A percentile compares a stretch with the other conserved stretches of the same genome.
Conservation (phyloP, 2,329 filamentous ascomycete species). For the Fusarium caatingaense region DNA sequence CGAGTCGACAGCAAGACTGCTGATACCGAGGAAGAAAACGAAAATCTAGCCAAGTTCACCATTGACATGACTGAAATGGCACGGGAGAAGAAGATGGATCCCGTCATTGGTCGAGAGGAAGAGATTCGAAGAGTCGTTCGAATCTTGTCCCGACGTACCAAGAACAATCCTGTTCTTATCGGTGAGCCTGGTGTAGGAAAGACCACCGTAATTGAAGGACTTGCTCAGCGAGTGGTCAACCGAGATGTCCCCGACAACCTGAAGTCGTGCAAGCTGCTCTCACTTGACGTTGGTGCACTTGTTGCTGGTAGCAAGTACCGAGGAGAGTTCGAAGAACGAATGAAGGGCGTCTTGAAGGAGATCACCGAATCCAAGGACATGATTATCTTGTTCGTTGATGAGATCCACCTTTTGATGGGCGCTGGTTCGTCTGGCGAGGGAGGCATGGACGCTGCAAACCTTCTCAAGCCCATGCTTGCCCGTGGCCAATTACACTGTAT, state of each 20-base stretch:
- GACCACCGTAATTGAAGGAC: conserved; percentile 95
- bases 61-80: conserved; percentile 98
- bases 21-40: conserved; percentile 90
- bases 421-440: conserved; percentile 94
- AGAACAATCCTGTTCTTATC: conserved; percentile 98
- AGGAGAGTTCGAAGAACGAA: conserved; percentile 98
- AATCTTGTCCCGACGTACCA: conserved; percentile 91
- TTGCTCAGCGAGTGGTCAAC: conserved; percentile 96
- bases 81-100: conserved; percentile 96
- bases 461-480: conserved; percentile 98
- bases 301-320: conserved; percentile 98
- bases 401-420: conserved; percentile 98
- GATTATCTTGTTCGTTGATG: conserved; percentile 98
- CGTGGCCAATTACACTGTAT: conserved; percentile 98
- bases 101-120: conserved; percentile 95
- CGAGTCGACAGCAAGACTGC: conserved; percentile 96
- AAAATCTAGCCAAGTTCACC: conserved; percentile 97
- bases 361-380: conserved; percentile 94
- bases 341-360: conserved; percentile 99
- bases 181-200: conserved; percentile 98
- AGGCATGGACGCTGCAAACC: conserved; percentile 97
- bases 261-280: conserved; percentile 91
- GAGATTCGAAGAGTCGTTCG: conserved; percentile 93
- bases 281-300: conserved; percentile 92
- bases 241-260: conserved; percentile 96